Base-by-base conservation (phyloP, 257 asterid species). In the Haberlea rhodopensis region DNA sequence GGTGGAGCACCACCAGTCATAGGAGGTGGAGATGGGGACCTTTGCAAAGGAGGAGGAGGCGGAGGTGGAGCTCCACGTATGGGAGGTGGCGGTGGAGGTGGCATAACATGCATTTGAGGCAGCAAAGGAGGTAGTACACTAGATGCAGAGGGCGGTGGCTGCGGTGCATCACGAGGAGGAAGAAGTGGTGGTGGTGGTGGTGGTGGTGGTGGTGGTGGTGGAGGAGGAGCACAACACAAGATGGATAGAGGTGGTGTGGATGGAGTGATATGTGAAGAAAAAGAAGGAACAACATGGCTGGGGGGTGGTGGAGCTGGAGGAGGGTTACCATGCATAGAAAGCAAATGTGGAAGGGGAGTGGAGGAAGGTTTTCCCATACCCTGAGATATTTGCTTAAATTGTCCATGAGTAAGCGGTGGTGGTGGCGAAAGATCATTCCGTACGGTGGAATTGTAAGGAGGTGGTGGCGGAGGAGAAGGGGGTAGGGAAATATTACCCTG, bases 71-170 rank as follows among this genome's bases (percentile, higher is more conserved):
- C 71, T 31, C 79, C 80, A 48, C 74, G 69, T 8, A 13, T 4
- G 22, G 76, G 40, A 71, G 82, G 87, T 15, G 90, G 84, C 0
- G 79, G 82, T n/a, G n/a, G n/a, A 28, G 32, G 4, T 1, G 78
- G 73, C 7, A 34, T 24, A 21, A 76, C 69, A 5, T 21, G 76
- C 5, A 49, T 16, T 9, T 70, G 68, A 51, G 81, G 58, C 18
- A 62, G 69, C 10, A 72, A 69, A 27, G 81, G 72, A 31, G 72
- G 68, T 31, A 73, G 71, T 6, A 52, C 62, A 21, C 57, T 53
- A 46, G 43, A 57, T 16, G 23, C 10, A 8, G 53, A 11, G 10
- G 65, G 54, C 1, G 64, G 72, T 1, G 64, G 66, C 8, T 31
- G 72, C 6, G 80, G 78, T 10, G 84, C 55, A 26, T 60, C 65